These are phyloP conservation scores for Moniliella sp. DNA, from an alignment of 1,284 basidiomycete species.

Conservation along the genomic window DNA sequence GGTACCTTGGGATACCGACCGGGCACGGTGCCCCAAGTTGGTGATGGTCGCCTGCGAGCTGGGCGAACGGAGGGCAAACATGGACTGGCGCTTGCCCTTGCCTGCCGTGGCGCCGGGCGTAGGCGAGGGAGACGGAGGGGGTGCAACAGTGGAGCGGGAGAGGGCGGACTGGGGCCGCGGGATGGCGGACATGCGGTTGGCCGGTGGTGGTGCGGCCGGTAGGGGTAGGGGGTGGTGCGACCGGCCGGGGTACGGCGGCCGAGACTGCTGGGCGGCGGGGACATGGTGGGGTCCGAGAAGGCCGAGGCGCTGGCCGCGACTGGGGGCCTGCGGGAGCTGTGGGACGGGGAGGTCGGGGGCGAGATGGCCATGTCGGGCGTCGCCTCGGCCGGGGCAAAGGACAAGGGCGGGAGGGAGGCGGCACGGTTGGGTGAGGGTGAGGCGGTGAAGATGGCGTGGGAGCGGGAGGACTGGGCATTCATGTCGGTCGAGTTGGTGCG, in stretches of 20 bases:
- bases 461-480: constrained; percentile 92
- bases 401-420: background rate
- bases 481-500: constrained; percentile 93
- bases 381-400: constrained; percentile 2
- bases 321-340: constrained; percentile 1
- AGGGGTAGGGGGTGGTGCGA: background rate
- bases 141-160: background rate
- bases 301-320: too few species aligned
- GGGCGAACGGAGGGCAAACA: too few species aligned
- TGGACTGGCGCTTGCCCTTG: too few species aligned
- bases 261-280: background rate
- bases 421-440: background rate
- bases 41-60: too few species aligned
- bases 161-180: too few species aligned
- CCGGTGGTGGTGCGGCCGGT: too few species aligned
- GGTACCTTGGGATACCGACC: too few species aligned
- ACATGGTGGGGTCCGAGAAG: background rate
- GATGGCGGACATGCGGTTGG: too few species aligned
- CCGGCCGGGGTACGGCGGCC: background rate
- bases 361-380: too few species aligned
- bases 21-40: too few species aligned
- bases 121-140: background rate
- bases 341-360: constrained; percentile 5
- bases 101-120: too few species aligned
- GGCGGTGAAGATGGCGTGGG: constrained; percentile 87